A percentile compares a stretch with the other conserved stretches of the same genome.
Evolutionary conservation across 805 yeast genomes (phyloP).

Genomic region (Lipomyces anomalus): DNA sequence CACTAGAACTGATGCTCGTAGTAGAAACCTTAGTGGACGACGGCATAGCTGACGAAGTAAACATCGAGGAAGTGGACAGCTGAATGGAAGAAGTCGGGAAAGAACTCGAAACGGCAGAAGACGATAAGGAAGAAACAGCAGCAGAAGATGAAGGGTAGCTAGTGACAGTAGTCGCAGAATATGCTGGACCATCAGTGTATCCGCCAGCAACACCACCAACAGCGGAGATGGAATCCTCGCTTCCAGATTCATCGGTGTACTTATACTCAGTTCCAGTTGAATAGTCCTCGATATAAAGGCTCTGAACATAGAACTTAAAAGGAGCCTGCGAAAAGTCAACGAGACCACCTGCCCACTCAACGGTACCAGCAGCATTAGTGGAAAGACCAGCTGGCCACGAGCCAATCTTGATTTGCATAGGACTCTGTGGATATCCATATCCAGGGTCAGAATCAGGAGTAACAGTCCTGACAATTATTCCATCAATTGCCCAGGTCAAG

Average conservation of each 20-base stretch:
- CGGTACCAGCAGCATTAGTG: constrained; percentile 51
- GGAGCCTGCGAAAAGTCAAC: constrained; percentile 64
- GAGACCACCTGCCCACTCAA: constrained; percentile 71
- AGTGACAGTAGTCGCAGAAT: constrained; percentile 27
- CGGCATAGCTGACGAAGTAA: constrained; percentile 5
- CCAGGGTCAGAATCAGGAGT: constrained; percentile 33
- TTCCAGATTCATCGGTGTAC: constrained; percentile 40
- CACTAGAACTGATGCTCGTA: constrained; percentile 1
- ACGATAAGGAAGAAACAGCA: constrained; percentile 15
- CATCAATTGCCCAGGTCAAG: constrained; percentile 70
- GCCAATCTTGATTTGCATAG: constrained; percentile 64
- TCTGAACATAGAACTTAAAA: constrained; percentile 51
- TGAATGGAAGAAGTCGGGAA: constrained; percentile 12
- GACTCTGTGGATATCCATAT: constrained; percentile 88
- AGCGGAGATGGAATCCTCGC: constrained; percentile 38
- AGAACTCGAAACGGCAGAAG: constrained; percentile 17
- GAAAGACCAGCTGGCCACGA: constrained; percentile 51
- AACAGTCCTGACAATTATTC: constrained; percentile 59
- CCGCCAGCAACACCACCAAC: constrained; percentile 53
- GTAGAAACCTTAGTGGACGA: constrained; percentile 2
- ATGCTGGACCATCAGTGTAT: constrained; percentile 38
- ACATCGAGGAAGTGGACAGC: constrained; percentile 5
- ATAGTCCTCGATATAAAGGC: constrained; percentile 53
- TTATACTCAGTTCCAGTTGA: constrained; percentile 43
- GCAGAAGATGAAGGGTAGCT: constrained; percentile 13